Base-by-base conservation (phyloP, 1,139 yeast species). In the Eremothecium coryli region DNA sequence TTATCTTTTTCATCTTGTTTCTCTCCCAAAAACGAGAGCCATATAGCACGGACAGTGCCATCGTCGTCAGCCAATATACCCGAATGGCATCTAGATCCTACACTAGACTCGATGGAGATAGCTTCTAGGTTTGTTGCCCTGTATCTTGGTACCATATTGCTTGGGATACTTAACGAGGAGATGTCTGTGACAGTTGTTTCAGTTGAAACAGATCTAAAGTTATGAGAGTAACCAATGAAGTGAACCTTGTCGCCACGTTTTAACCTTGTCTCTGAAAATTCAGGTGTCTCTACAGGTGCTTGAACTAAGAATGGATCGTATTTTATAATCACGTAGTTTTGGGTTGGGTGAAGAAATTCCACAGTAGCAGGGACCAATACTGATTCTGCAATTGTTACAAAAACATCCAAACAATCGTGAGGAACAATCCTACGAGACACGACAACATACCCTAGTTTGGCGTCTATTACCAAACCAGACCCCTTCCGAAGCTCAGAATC, bases 61-160 rank as follows among this genome's bases (percentile, higher is more conserved):
- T 82, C 84, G 29, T 65, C 57, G 52, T 81, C 86, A n/a, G 82
- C 78, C 33, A 86, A 60, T 4, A 85, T 71, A 44, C 96, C 97
- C 4, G 93, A 72, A 31, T 72, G 73, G 60, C 94, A 85, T 46
- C 81, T 85, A 31, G 73, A 74, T 33, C 84, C 73, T 35, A 80
- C 60, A 34, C 74, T 76, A 31, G 82, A 76, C 50, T 86, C 95
- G 30, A 85, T 70, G 13, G 82, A 66, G 25, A 84, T 66, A 29
- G 86, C 76, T 50, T 85, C 95, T 38, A 85, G 61, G 50, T 85
- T 85, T 9, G 90, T 79, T 8, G 90, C 95, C 51, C 94, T 72
- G 57, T 82, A 86, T 40, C 93, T 71, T 18, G 95, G 95, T 18
- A 79, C 66, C 27, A 69, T 64, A 41, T 78, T 76, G 14, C 82